These are phyloP conservation scores for Kondoa malvinella DNA, from an alignment of 768 basidiomycete species.

Conservation along the genomic window DNA sequence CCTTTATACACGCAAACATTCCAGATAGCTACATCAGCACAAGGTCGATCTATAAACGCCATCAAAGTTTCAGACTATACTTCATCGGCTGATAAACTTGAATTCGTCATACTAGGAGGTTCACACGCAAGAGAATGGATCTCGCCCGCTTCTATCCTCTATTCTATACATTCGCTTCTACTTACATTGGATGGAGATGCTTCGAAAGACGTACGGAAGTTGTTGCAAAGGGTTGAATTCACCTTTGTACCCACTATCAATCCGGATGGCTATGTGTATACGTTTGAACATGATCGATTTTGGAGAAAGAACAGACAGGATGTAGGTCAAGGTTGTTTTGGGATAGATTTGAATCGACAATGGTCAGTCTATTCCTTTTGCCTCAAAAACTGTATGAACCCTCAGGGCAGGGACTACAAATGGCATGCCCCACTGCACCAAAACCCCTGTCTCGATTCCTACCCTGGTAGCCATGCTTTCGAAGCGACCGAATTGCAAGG, in stretches of 20 bases:
- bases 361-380: slow-evolving; percentile 31
- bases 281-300: slow-evolving; percentile 51
- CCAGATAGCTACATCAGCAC: background rate
- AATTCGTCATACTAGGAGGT: slow-evolving; percentile 53
- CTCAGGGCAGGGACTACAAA: slow-evolving; percentile 35
- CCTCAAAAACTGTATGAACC: background rate
- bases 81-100: slow-evolving; percentile 34
- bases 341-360: slow-evolving; percentile 69
- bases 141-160: slow-evolving; percentile 53
- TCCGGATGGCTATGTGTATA: slow-evolving; percentile 43
- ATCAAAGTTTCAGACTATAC: slow-evolving; percentile 9
- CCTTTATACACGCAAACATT: slow-evolving; percentile 28
- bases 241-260: slow-evolving; percentile 45
- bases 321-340: slow-evolving; percentile 42
- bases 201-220: slow-evolving; percentile 35
- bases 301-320: slow-evolving; percentile 53
- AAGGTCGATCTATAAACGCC: background rate
- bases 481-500: slow-evolving; percentile 60
- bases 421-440: slow-evolving; percentile 15
- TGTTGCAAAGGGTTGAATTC: slow-evolving; percentile 38
- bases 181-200: slow-evolving; percentile 35
- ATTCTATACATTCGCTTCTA: slow-evolving; percentile 54
- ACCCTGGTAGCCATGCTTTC: slow-evolving; percentile 56
- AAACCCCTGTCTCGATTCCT: slow-evolving; percentile 56
- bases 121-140: slow-evolving; percentile 78